phyloP scores from a whole-genome alignment of 495 filamentous ascomycete species.

The Xylaria sp. region DNA sequence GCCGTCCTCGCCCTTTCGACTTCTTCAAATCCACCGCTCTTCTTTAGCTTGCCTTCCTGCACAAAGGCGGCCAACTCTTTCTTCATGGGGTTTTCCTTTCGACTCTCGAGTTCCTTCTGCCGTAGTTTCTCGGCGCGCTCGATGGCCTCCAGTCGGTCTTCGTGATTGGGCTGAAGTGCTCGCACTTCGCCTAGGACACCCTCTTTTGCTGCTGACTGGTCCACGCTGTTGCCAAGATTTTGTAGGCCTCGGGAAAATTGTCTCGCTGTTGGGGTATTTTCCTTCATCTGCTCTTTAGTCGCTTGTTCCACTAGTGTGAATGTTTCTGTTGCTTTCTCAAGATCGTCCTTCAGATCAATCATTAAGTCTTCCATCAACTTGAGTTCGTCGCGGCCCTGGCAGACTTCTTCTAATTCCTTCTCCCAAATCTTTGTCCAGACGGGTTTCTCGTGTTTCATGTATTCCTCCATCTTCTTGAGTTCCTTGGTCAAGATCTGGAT shows the following conservation, averaged over 20 bases:
- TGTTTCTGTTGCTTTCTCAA: constrained; percentile 91
- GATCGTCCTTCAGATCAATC: constrained; percentile 89
- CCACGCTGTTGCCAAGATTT: constrained; percentile 67
- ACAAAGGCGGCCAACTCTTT: constrained; percentile 91
- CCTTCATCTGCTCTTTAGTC: constrained; percentile 91
- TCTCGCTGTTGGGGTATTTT: constrained; percentile 63
- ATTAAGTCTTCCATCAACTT: constrained; percentile 94
- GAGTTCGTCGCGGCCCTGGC: constrained; percentile 90
- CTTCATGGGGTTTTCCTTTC: constrained; percentile 79
- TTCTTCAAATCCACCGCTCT: constrained; percentile 93
- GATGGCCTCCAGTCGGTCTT: constrained; percentile 90
- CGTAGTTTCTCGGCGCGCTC: constrained; percentile 90
- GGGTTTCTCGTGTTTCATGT: constrained; percentile 88
- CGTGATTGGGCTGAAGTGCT: constrained; percentile 93
- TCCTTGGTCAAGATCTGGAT: constrained; percentile 81
- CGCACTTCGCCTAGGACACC: constrained; percentile 91
- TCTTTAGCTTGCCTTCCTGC: constrained; percentile 90
- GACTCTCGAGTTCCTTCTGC: constrained; percentile 83
- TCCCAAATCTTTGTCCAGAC: constrained; percentile 99
- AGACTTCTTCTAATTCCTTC: constrained; percentile 91
- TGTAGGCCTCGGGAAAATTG: constrained; percentile 64
- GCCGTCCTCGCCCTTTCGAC: constrained; percentile 81
- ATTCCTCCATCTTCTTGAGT: constrained; percentile 94
- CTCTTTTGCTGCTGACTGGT: constrained; percentile 85
- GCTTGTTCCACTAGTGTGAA: constrained; percentile 96